Evolutionary conservation across 2,329 filamentous ascomycete species (phyloP).

Genomic region (Acarospora socialis): DNA sequence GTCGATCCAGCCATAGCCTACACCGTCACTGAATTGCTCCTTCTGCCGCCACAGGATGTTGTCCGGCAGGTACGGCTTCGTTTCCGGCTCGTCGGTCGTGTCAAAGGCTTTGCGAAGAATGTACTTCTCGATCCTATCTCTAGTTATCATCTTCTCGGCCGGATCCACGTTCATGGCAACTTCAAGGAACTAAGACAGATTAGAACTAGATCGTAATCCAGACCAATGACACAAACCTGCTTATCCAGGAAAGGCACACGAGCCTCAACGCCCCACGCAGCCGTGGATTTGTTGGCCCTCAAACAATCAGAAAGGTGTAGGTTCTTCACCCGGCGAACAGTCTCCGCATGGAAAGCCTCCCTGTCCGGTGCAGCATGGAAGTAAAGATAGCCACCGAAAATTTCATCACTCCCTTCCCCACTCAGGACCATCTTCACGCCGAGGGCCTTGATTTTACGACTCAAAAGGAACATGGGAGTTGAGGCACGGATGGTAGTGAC

Average conservation of each 20-base stretch:
- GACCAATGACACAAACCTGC: constrained; percentile 38
- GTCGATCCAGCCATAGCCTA: constrained; percentile 98
- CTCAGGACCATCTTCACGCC: constrained; percentile 99
- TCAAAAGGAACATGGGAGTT: constrained; percentile 95
- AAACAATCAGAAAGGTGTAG: constrained; percentile 92
- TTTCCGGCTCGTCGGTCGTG: constrained; percentile 68
- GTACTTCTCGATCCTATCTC: constrained; percentile 88
- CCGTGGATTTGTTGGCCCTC: constrained; percentile 97
- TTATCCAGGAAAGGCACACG: constrained; percentile 97
- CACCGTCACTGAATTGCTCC: constrained; percentile 97
- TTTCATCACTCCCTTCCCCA: constrained; percentile 94
- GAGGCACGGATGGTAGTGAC: constrained; percentile 97
- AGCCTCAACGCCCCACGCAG: constrained; percentile 93
- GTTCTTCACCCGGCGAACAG: constrained; percentile 88
- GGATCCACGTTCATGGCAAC: constrained; percentile 88
- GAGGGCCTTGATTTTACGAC: constrained; percentile 98
- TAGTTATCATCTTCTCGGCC: constrained; percentile 86
- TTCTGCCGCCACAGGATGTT: constrained; percentile 97
- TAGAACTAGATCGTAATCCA: background rate
- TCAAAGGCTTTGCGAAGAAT: constrained; percentile 97
- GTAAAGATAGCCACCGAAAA: constrained; percentile 96
- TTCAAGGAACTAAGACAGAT: constrained; percentile 61
- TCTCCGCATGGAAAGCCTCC: constrained; percentile 90
- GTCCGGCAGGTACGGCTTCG: constrained; percentile 79
- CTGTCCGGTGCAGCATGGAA: constrained; percentile 90